phyloP scores from a whole-genome alignment of 2,329 filamentous ascomycete species.

The Paraphaeosphaeria minitans region DNA sequence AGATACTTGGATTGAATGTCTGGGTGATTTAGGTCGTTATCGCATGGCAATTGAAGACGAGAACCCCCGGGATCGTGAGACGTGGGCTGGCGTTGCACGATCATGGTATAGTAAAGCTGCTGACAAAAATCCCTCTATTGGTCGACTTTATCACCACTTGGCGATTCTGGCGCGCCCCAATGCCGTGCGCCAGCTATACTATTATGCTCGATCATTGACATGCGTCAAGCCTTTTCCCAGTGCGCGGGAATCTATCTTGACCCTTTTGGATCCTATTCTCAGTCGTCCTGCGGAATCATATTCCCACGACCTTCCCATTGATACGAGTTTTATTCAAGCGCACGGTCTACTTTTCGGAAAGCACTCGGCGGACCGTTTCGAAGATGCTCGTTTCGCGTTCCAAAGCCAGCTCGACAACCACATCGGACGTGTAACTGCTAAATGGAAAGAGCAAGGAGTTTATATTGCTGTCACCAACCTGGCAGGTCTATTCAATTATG shows the following conservation, averaged over 20 bases:
- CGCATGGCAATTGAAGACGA: constrained; percentile 91
- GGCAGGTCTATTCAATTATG: constrained; percentile 60
- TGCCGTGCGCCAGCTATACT: constrained; percentile 72
- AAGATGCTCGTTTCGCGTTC: constrained; percentile 56
- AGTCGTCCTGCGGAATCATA: constrained; percentile 37
- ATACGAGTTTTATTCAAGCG: constrained; percentile 66
- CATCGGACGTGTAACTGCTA: constrained; percentile 57
- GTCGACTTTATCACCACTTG: constrained; percentile 85
- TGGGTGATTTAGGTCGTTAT: constrained; percentile 85
- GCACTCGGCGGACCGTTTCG: constrained; percentile 55
- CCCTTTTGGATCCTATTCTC: constrained; percentile 64
- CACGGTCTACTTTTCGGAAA: constrained; percentile 69
- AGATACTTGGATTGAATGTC: constrained; percentile 91
- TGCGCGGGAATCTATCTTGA: constrained; percentile 72
- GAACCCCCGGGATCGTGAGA: constrained; percentile 73
- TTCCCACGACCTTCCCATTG: constrained; percentile 52
- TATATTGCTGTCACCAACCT: constrained; percentile 64
- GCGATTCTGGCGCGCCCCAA: constrained; percentile 77
- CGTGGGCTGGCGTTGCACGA: constrained; percentile 79
- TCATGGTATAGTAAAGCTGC: constrained; percentile 87
- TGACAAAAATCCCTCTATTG: constrained; percentile 74
- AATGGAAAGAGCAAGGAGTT: constrained; percentile 63
- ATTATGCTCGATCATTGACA: constrained; percentile 72
- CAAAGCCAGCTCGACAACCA: constrained; percentile 60
- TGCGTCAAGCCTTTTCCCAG: constrained; percentile 69